These are phyloP conservation scores for Pseudisothecium myosuroides DNA, from an alignment of 225 moss, liverwort and hornwort species.

Conservation along the genomic window DNA sequence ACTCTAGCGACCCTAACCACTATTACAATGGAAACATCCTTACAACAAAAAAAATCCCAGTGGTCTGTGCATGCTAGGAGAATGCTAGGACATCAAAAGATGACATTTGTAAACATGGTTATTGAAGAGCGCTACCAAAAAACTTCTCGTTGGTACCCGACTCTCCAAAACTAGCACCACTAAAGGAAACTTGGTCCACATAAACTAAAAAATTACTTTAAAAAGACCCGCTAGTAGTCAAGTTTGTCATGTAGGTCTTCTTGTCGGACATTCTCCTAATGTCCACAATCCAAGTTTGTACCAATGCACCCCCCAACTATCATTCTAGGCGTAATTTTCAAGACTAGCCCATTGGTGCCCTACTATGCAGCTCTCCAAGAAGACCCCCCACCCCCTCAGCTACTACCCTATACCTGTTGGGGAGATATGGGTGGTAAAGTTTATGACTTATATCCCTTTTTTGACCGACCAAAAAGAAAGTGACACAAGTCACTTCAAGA, in stretches of 20 bases:
- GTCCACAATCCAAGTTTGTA: accelerated
- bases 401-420: not conserved
- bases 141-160: accelerated
- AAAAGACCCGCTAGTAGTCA: not conserved
- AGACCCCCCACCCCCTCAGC: not conserved
- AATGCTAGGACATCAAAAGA: not conserved
- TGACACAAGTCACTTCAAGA: accelerated
- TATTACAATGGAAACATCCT: not conserved
- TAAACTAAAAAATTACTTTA: not conserved
- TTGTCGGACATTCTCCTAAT: not conserved
- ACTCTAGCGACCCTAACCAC: accelerated
- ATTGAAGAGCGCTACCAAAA: not conserved
- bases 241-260: not conserved
- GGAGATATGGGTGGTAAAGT: not conserved
- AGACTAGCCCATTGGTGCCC: not conserved
- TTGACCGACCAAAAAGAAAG: not conserved
- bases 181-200: accelerated
- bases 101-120: not conserved
- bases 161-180: not conserved
- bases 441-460: not conserved
- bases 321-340: accelerated
- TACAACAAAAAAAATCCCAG: accelerated
- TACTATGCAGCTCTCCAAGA: not conserved
- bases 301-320: too few species aligned
- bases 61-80: accelerated